Evolutionary conservation across 352 stramenopile species (phyloP), one percentile per base, ranked within the genome.

Genomic region (Salisapilia sapeloensis): DNA sequence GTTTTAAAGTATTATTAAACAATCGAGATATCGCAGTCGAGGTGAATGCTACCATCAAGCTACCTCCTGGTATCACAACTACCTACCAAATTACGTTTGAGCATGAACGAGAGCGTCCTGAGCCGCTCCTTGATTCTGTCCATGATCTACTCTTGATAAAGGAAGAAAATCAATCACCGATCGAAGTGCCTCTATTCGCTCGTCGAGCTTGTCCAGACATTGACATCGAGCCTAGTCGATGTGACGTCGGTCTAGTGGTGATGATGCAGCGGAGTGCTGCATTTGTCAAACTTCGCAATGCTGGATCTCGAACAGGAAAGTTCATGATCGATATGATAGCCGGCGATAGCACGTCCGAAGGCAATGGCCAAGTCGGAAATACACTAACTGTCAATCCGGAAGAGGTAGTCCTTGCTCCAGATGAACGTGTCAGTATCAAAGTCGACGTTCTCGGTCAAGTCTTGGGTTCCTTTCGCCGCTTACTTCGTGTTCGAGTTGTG

Each of bases 21-120:
- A 42, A 58, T 4, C 53, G 62, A 9, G 62, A 86, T 46, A 50
- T 91, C 12, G 69, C 57, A n/a, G 40, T 52, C 22, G 72, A 62
- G 1, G 52, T 46, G 14, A 87, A 89, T 34, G 54, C 66, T 17
- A 91, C 64, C 0, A 44, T 79, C 8, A 53, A 60, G 33, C 48
- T 87, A 12, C 60, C 75, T 0, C 37, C 75, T 2, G 75, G 72
- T 6, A 51, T 91, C 2, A 53, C 49, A 31, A 24, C 47, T 26
- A 65, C 57, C 31, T 76, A 78, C 34, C 72, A 91, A 16, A 48
- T 91, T 6, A 36, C 60, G 4, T 91, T 86, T 33, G 32, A 69
- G 32, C 34, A 40, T n/a, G n/a, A n/a, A n/a, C n/a, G n/a, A n/a
- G n/a, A n/a, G n/a, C n/a, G n/a, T n/a, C n/a, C n/a, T n/a, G n/a